These are phyloP conservation scores for Parafenestella ontariensis DNA, from an alignment of 2,329 filamentous ascomycete species.

Conservation along the genomic window DNA sequence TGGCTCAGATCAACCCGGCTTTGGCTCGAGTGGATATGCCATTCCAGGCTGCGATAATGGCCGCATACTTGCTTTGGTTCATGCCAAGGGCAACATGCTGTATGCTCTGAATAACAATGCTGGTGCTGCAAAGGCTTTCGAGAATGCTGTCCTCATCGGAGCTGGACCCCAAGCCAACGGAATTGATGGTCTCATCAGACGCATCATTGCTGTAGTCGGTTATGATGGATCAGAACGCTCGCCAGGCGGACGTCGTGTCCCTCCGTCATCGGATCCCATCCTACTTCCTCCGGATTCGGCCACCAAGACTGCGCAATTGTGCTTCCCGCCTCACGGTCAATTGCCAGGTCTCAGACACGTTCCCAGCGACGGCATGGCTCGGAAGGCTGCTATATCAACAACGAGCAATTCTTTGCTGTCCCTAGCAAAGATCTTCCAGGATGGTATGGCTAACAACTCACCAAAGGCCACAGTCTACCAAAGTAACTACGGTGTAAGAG, in stretches of 20 bases:
- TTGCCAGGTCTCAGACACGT: constrained; percentile 81
- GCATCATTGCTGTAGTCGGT: constrained; percentile 73
- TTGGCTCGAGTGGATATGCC: constrained; percentile 82
- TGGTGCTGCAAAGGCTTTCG: constrained; percentile 85
- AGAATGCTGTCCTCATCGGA: constrained; percentile 91
- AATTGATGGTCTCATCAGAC: constrained; percentile 79
- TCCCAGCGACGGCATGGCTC: constrained; percentile 69
- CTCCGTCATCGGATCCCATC: constrained; percentile 65
- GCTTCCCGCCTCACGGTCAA: constrained; percentile 78
- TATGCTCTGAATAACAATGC: constrained; percentile 86
- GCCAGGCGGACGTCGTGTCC: constrained; percentile 35
- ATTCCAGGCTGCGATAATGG: constrained; percentile 89
- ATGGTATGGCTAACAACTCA: constrained; percentile 82
- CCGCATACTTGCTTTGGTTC: constrained; percentile 88
- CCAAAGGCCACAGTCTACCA: constrained; percentile 61
- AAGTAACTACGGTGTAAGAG: constrained; percentile 78
- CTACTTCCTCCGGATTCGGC: constrained; percentile 85
- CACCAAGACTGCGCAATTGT: constrained; percentile 78
- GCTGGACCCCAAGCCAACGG: constrained; percentile 73
- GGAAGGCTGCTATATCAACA: constrained; percentile 83
- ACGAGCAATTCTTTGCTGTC: constrained; percentile 96
- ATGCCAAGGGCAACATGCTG: constrained; percentile 98
- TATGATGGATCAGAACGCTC: constrained; percentile 48
- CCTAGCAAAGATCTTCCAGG: constrained; percentile 96
- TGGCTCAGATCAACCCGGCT: constrained; percentile 60